A percentile compares a stretch with the other conserved stretches of the same genome.
Evolutionary conservation across 2,329 filamentous ascomycete genomes (phyloP).

Genomic region (Ophiostoma tasmaniense): DNA sequence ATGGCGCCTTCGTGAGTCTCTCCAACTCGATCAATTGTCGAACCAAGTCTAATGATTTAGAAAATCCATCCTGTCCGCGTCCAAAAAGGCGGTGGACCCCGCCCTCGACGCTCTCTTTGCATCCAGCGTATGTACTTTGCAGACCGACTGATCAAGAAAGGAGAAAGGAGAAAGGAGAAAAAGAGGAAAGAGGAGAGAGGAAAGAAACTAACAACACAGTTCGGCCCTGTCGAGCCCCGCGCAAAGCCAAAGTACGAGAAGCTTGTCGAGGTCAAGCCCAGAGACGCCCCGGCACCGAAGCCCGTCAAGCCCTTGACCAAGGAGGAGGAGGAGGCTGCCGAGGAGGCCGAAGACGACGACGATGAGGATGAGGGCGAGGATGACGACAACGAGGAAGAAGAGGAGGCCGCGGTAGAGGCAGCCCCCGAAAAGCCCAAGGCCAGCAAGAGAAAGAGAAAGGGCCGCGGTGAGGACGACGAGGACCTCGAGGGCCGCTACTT

Average conservation of each 20-base stretch:
- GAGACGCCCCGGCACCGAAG: slow-evolving; percentile 1
- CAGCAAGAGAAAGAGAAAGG: slow-evolving; percentile 56
- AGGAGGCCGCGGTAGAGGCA: slow-evolving; percentile 27
- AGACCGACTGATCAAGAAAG: neutral
- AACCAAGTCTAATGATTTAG: slow-evolving; percentile 1
- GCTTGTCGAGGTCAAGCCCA: slow-evolving; percentile 11
- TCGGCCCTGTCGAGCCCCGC: slow-evolving; percentile 43
- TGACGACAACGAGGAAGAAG: slow-evolving; percentile 1
- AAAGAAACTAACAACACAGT: slow-evolving; percentile 27
- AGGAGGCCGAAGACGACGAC: slow-evolving; percentile 14
- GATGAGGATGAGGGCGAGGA: slow-evolving; percentile 13
- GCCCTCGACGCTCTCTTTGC: slow-evolving; percentile 62
- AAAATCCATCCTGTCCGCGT: slow-evolving; percentile 30
- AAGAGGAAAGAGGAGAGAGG: too few species aligned
- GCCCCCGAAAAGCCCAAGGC: slow-evolving; percentile 33
- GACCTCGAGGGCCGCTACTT: slow-evolving; percentile 65
- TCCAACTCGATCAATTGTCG: neutral
- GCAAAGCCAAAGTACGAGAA: slow-evolving; percentile 37
- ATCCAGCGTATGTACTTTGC: slow-evolving; percentile 47
- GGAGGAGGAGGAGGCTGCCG: slow-evolving; percentile 11
- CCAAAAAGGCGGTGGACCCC: slow-evolving; percentile 56
- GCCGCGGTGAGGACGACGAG: slow-evolving; percentile 51
- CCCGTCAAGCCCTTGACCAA: slow-evolving; percentile 14
- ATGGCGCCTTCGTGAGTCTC: slow-evolving; percentile 14
- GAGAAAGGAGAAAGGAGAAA: too few species aligned